Evolutionary conservation across 208 protist genomes (phyloP).

Genomic region (Wallacemonas rigidus): DNA sequence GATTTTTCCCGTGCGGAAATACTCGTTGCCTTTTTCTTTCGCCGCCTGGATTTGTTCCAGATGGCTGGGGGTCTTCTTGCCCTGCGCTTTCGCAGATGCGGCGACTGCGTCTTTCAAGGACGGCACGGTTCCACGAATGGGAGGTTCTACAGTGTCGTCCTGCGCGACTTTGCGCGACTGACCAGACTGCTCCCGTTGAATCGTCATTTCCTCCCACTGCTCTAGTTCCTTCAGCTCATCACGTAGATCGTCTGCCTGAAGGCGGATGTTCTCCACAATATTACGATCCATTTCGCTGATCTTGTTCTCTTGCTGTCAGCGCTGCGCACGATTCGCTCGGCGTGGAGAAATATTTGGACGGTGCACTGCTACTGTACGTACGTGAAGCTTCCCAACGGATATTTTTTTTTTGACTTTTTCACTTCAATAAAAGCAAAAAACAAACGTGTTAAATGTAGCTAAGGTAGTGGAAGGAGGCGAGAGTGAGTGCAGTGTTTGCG

Average conservation of each 20-base stretch:
- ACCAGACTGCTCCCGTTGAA: slow-evolving; percentile 37
- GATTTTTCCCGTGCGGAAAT: slow-evolving; percentile 73
- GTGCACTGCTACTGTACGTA: too few relatives aligned
- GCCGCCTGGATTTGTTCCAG: slow-evolving; percentile 59
- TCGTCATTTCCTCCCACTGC: slow-evolving; percentile 76
- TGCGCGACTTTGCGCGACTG: slow-evolving; percentile 32
- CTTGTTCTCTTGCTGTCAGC: too few relatives aligned
- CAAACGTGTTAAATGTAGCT: too few relatives aligned
- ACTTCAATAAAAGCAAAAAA: too few relatives aligned
- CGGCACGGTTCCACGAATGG: slow-evolving; percentile 84
- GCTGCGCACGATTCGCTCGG: too few relatives aligned
- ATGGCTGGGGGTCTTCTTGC: slow-evolving; percentile 21
- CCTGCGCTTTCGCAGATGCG: slow-evolving; percentile 27
- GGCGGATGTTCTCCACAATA: slow-evolving; percentile 65
- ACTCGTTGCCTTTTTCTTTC: slow-evolving; percentile 86
- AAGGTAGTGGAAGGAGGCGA: too few relatives aligned
- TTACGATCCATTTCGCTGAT: slow-evolving; percentile 34
- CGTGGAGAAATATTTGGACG: too few relatives aligned
- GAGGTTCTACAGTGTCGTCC: slow-evolving; percentile 37
- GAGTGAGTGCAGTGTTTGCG: too few relatives aligned
- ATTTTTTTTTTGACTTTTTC: too few relatives aligned
- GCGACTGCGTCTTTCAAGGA: slow-evolving; percentile 82
- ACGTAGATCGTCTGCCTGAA: slow-evolving; percentile 85
- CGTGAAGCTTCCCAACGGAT: too few relatives aligned
- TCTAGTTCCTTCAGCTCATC: slow-evolving; percentile 86